These are phyloP conservation scores for Penicillium vulpinum DNA, from an alignment of 2,329 filamentous ascomycete genomes.

Conservation along the genomic window DNA sequence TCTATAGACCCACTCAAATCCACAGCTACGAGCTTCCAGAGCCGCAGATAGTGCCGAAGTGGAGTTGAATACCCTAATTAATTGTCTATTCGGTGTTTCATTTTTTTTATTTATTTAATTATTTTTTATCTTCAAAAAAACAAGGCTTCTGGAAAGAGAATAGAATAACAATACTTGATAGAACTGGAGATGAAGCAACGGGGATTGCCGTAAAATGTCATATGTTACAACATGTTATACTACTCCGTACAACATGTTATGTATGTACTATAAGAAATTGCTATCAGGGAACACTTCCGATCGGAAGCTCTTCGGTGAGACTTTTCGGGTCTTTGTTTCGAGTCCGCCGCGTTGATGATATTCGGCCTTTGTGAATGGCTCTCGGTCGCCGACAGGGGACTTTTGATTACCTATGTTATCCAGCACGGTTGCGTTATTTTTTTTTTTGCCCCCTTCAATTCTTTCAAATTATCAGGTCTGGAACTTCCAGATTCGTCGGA, in stretches of 20 bases:
- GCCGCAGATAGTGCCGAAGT: conserved; percentile 30
- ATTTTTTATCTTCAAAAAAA: not conserved
- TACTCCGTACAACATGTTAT: too few species aligned
- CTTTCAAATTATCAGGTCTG: not conserved
- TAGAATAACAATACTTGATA: not conserved
- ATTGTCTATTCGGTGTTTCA: conserved; percentile 3
- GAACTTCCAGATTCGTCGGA: too few species aligned
- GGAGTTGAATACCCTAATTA: conserved; percentile 6
- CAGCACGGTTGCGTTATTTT: conserved; percentile 8
- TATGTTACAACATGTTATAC: not conserved
- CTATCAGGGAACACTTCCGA: conserved; percentile 4
- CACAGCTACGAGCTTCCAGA: conserved; percentile 27
- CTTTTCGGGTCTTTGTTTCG: conserved; percentile 7
- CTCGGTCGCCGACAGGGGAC: conserved; percentile 9
- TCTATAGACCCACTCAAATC: not conserved
- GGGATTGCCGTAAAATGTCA: not conserved
- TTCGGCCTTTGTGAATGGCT: conserved; percentile 11
- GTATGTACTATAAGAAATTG: too few species aligned
- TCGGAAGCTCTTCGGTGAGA: conserved; percentile 9
- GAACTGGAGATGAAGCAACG: not conserved
- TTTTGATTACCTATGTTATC: conserved; percentile 3
- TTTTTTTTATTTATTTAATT: not conserved
- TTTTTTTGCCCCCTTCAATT: not conserved
- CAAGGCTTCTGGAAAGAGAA: not conserved
- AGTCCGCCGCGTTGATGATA: conserved; percentile 3